Evolutionary conservation across 176 grass and related monocot genomes (phyloP).

Genomic region (Lolium multiflorum): DNA sequence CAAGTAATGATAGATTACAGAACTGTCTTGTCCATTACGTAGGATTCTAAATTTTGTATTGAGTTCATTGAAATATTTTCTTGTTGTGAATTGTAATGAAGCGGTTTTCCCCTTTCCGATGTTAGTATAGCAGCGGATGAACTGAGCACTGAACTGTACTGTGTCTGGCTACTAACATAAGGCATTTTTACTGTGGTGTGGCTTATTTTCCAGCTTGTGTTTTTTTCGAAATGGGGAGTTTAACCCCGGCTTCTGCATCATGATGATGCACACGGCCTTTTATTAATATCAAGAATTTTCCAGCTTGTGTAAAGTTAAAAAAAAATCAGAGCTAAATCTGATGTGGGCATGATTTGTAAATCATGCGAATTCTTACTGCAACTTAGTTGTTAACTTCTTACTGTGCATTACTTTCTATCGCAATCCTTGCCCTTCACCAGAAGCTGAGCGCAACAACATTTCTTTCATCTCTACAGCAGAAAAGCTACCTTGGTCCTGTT

Average conservation of each 20-base stretch:
- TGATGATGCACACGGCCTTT: too few species aligned
- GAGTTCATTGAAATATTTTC: constrained; percentile 5
- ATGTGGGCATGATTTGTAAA: neutral
- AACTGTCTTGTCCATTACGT: neutral
- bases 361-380: neutral
- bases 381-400: neutral
- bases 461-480: neutral
- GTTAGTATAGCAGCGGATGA: neutral
- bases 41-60: neutral
- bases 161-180: neutral
- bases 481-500: neutral
- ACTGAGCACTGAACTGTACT: neutral
- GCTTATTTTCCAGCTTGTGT: neutral
- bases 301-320: neutral
- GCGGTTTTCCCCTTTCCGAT: neutral
- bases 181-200: neutral
- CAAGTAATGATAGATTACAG: neutral
- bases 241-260: too few species aligned
- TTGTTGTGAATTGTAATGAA: neutral
- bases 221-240: too few species aligned
- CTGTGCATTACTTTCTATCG: neutral
- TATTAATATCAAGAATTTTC: too few species aligned
- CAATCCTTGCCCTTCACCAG: neutral
- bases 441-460: neutral
- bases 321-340: neutral